Percentiles rank a stretch among this genome's conserved stretches.
phyloP scores from a whole-genome alignment of 768 basidiomycete species.

The Coprinopsis strossmayeri region DNA sequence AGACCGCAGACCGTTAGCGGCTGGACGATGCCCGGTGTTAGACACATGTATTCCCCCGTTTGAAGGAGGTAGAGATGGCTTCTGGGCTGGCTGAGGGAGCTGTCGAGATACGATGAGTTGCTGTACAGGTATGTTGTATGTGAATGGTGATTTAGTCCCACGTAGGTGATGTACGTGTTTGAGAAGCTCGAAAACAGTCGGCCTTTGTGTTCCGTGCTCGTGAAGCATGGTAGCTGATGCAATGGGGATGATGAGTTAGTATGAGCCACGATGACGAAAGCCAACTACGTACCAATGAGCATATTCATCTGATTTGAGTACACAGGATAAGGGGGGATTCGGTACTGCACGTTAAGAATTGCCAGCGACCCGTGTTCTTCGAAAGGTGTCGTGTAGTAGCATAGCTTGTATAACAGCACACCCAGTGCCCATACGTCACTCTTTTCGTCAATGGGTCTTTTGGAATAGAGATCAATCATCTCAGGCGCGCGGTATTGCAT shows the following conservation, averaged over 20 bases:
- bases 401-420: constrained; percentile 94
- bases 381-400: constrained; percentile 99
- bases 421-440: constrained; percentile 98
- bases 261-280: too few relatives aligned
- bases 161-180: constrained; percentile 78
- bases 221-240: constrained; percentile 80
- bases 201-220: constrained; percentile 83
- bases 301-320: constrained; percentile 81
- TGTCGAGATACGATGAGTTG: constrained; percentile 39
- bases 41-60: not conserved
- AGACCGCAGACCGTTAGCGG: constrained; percentile 1
- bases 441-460: constrained; percentile 86
- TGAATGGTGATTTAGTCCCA: constrained; percentile 76
- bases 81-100: constrained; percentile 23
- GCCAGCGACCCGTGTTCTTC: constrained; percentile 97
- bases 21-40: constrained; percentile 1
- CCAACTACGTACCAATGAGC: constrained; percentile 61
- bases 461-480: constrained; percentile 88
- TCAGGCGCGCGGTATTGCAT: constrained; percentile 98
- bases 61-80: constrained; percentile 15
- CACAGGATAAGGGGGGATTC: constrained; percentile 80
- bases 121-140: constrained; percentile 52
- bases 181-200: constrained; percentile 83
- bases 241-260: not conserved
- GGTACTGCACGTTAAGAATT: constrained; percentile 94